Evolutionary conservation across 2,329 filamentous ascomycete species (phyloP).

Genomic region (Beauveria pseudobassiana): DNA sequence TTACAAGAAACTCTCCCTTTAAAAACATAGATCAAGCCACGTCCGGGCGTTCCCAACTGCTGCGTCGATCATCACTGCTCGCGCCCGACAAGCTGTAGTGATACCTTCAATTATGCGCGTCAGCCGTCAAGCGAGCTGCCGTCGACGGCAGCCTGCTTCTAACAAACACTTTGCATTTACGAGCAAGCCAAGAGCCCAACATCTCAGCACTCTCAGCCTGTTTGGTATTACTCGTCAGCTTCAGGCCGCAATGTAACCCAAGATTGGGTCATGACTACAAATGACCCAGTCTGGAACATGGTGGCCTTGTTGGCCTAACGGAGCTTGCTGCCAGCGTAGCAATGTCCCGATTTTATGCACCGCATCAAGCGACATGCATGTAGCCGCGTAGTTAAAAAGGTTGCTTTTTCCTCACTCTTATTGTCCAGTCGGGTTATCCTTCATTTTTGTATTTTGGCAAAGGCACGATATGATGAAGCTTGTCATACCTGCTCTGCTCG

Average conservation of each 20-base stretch:
- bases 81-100: not conserved
- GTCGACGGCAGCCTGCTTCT: not conserved
- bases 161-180: conserved; percentile 1
- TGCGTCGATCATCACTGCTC: not conserved
- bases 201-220: not conserved
- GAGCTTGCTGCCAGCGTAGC: not conserved
- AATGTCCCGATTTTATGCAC: not conserved
- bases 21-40: not conserved
- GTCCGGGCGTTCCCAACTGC: not conserved
- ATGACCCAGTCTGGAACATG: not conserved
- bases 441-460: not conserved
- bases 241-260: conserved; percentile 6
- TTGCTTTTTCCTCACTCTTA: not conserved
- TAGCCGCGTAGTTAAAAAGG: not conserved
- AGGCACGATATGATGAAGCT: not conserved
- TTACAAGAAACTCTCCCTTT: not conserved
- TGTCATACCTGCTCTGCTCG: not conserved
- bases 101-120: not conserved
- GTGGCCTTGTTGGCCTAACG: not conserved
- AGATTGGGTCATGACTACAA: not conserved
- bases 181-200: not conserved
- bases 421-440: not conserved
- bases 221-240: not conserved
- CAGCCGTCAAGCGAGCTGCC: not conserved
- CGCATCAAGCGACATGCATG: not conserved